phyloP scores from a whole-genome alignment of 2,329 filamentous ascomycete species.

The Colletotrichum sp. region DNA sequence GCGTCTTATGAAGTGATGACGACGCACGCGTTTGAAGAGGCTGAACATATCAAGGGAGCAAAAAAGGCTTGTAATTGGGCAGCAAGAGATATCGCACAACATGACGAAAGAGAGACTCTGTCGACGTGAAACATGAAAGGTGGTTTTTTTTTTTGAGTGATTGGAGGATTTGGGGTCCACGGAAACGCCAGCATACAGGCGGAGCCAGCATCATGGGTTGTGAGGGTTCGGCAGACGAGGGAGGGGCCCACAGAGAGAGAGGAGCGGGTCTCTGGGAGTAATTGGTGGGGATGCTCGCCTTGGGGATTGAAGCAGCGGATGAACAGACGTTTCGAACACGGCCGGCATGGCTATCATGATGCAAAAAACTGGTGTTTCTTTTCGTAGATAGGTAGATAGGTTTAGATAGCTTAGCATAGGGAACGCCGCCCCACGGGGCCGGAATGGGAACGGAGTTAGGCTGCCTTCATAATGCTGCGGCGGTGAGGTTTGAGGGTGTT shows the following conservation, averaged over 20 bases:
- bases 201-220: constrained; percentile 11
- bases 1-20: constrained; percentile 19
- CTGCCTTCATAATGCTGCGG: background rate
- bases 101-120: constrained; percentile 10
- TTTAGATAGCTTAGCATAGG: constrained; percentile 22
- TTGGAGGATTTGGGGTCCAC: background rate
- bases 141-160: constrained; percentile 2
- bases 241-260: background rate
- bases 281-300: background rate
- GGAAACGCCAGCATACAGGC: background rate
- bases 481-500: background rate
- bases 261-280: background rate
- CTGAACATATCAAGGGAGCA: constrained; percentile 17
- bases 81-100: background rate
- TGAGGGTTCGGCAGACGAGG: background rate
- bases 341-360: constrained; percentile 11
- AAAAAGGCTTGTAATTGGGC: constrained; percentile 17
- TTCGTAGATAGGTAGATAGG: constrained; percentile 22
- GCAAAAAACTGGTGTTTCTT: constrained; percentile 1
- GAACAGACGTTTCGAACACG: background rate
- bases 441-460: constrained; percentile 2
- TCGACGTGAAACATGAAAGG: background rate
- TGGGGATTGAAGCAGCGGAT: background rate
- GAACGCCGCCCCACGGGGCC: constrained; percentile 3
- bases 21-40: constrained; percentile 2